These are phyloP conservation scores for Epichloe baconii DNA, from an alignment of 2,329 filamentous ascomycete genomes.

Conservation along the genomic window DNA sequence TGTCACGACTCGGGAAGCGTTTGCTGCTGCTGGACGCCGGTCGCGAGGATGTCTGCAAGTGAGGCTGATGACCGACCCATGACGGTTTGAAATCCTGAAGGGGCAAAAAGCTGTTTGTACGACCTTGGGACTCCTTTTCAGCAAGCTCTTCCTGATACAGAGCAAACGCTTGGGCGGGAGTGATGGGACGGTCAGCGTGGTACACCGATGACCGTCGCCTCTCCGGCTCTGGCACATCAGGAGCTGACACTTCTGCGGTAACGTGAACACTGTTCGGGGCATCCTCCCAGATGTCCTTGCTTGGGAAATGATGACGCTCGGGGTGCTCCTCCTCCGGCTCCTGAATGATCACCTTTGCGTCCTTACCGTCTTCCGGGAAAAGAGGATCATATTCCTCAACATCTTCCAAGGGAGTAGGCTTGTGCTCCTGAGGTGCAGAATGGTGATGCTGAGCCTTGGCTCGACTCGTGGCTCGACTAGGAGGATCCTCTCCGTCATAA, in stretches of 20 bases:
- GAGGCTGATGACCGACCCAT: conserved; percentile 34
- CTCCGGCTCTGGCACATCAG: conserved; percentile 36
- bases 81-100: conserved; percentile 23
- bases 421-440: conserved; percentile 36
- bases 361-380: conserved; percentile 66
- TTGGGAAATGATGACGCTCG: conserved; percentile 65
- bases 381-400: conserved; percentile 91
- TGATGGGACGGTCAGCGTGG: conserved; percentile 31
- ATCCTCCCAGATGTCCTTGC: conserved; percentile 95
- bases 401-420: conserved; percentile 64
- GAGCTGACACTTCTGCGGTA: conserved; percentile 72
- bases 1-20: conserved; percentile 80
- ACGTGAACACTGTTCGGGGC: conserved; percentile 72
- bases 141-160: conserved; percentile 53
- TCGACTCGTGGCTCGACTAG: conserved; percentile 51
- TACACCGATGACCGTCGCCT: conserved; percentile 18
- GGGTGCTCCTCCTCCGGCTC: conserved; percentile 31
- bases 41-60: conserved; percentile 36
- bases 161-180: conserved; percentile 51
- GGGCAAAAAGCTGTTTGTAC: conserved; percentile 16
- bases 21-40: conserved; percentile 39
- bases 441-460: conserved; percentile 44
- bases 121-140: conserved; percentile 33
- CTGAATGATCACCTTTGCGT: conserved; percentile 17
- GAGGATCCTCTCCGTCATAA: conserved; percentile 41